A percentile compares a stretch with the other conserved stretches of the same genome.
Conservation (phyloP, 164 flowering plant genomes). For the Cinnamomum micranthum region DNA sequence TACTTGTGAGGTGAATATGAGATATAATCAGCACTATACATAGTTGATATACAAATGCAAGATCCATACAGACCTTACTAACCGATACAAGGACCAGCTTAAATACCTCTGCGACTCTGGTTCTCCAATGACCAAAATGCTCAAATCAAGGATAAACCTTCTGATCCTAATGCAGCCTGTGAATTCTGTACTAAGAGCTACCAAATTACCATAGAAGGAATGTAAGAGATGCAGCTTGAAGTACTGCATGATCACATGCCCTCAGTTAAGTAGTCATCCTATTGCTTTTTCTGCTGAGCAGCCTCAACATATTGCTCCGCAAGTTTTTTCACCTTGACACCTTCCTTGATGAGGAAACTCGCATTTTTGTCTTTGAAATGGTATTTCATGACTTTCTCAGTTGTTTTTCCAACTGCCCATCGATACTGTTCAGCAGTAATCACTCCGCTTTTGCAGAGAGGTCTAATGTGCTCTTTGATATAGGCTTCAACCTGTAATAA, state of each 20-base stretch:
- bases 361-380: slow-evolving; percentile 81
- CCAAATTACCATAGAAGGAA: background rate
- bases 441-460: slow-evolving; percentile 92
- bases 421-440: slow-evolving; percentile 78
- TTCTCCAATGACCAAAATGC: background rate
- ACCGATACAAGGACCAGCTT: background rate
- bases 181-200: background rate
- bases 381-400: slow-evolving; percentile 91
- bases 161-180: background rate
- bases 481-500: slow-evolving; percentile 76
- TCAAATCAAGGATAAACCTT: background rate
- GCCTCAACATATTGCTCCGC: slow-evolving; percentile 87
- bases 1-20: background rate
- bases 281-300: slow-evolving; percentile 42
- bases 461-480: slow-evolving; percentile 91
- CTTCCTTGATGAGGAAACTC: slow-evolving; percentile 90
- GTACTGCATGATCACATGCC: background rate
- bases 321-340: slow-evolving; percentile 90
- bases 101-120: background rate
- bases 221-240: background rate
- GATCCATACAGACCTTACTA: background rate
- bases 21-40: background rate
- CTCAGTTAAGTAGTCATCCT: background rate
- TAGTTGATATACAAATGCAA: background rate
- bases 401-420: slow-evolving; percentile 85